phyloP scores from a whole-genome alignment of 2,329 filamentous ascomycete genomes.

The Exophiala dermatitidis region DNA sequence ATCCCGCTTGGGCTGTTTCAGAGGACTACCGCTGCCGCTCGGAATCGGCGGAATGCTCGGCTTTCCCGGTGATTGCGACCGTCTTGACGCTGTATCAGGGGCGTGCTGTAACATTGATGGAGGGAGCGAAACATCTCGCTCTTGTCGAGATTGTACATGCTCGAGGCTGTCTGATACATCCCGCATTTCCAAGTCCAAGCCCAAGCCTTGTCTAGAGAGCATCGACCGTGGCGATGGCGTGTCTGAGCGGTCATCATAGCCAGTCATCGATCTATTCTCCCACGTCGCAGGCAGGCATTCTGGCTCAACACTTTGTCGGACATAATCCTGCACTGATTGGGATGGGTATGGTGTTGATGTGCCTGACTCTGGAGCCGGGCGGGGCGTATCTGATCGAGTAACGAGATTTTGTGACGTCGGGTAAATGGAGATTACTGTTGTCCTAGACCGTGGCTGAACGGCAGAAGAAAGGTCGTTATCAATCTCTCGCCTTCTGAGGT shows the following conservation, averaged over 20 bases:
- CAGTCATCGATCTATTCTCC: constrained; percentile 15
- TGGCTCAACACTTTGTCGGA: constrained; percentile 21
- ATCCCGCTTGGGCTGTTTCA: constrained; percentile 19
- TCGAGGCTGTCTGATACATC: neutral
- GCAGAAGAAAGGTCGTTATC: neutral
- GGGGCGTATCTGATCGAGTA: constrained; percentile 13
- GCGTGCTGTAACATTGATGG: neutral
- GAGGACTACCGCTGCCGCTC: neutral
- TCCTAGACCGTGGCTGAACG: neutral
- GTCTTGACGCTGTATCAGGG: neutral
- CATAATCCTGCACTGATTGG: neutral
- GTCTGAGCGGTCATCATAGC: constrained; percentile 18
- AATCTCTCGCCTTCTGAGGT: neutral
- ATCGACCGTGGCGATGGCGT: constrained; percentile 14
- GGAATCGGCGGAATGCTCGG: constrained; percentile 12
- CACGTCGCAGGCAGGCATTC: constrained; percentile 12
- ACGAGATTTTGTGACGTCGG: neutral
- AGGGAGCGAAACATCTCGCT: constrained; percentile 5
- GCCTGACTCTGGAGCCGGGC: constrained; percentile 1
- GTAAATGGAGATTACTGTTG: neutral
- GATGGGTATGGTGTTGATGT: neutral
- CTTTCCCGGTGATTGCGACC: constrained; percentile 1
- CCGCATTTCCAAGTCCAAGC: constrained; percentile 12
- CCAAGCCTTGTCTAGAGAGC: constrained; percentile 7
- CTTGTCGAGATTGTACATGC: neutral